Evolutionary conservation across 257 asterid species (phyloP).

Genomic region (Solanum medicagineum): DNA sequence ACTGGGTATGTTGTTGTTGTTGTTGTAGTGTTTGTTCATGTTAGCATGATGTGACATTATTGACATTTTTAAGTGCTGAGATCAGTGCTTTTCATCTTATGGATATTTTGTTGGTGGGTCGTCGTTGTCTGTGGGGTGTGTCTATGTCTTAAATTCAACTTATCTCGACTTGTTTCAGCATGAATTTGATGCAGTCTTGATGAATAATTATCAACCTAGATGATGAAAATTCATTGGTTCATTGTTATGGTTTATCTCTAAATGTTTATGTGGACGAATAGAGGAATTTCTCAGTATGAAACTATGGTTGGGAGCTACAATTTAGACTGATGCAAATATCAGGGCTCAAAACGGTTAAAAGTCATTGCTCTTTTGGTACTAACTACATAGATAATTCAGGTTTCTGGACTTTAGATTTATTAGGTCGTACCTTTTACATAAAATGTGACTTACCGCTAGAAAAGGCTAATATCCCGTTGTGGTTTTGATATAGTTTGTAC

Average conservation of each 20-base stretch:
- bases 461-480: background rate
- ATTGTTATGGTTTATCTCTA: background rate
- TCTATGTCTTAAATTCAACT: background rate
- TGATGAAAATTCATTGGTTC: background rate
- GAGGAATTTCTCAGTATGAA: background rate
- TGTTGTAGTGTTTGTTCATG: background rate
- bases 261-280: background rate
- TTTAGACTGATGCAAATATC: background rate
- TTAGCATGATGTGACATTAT: background rate
- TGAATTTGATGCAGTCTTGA: background rate
- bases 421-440: background rate
- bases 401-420: background rate
- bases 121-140: background rate
- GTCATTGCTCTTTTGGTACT: background rate
- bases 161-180: background rate
- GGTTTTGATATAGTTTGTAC: background rate
- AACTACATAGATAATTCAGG: background rate
- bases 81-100: background rate
- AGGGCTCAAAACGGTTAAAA: background rate
- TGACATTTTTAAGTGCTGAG: background rate
- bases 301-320: background rate
- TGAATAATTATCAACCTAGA: background rate
- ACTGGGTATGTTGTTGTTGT: no score
- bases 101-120: background rate
- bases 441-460: background rate